Evolutionary conservation across 306 rosid genomes (phyloP), one percentile per base, ranked within the genome.

Genomic region (Medicago ruthenica): DNA sequence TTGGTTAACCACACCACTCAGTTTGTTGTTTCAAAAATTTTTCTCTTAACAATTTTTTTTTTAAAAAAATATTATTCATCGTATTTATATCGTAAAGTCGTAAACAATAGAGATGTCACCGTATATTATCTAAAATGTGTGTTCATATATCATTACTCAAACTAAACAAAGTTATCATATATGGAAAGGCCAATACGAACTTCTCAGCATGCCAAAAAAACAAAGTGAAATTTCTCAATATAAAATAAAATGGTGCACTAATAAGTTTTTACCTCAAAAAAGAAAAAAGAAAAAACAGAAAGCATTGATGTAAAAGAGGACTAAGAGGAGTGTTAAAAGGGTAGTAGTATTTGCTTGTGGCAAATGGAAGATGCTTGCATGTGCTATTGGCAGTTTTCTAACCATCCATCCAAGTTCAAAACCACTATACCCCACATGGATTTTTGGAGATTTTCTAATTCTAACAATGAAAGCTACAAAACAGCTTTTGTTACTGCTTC

Each of bases 301-400:
- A 65, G 12, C 51, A 27, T 9, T 45, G 71, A 17, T 50, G 27
- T 71, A 65, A 65, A 63, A 24, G 40, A 27, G 70, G 24, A 42
- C 34, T 53, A 63, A 62, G 58, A 57, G 36, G 34, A 22, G 18
- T 41, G 2, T 20, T 59, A 67, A 80, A 84, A 79, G 82, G 86
- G 82, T 17, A 76, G 82, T 17, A 76, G 31, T 27, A 27, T 3
- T 27, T 27, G 31, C 34, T 82, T 84, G 90, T 83, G 83, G 90
- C 81, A 83, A 88, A 84, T 10, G 65, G 85, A 71, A 54, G 75
- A 77, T 72, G 88, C 73, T 70, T 71, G 92, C 96, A 89, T 86
- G 92, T 83, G 92, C 82, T 61, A 41, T 48, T 79, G 82, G 85
- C 83, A 59, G 75, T 76, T 74, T 42, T 75, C 54, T 73, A 78